Conservation (phyloP, 2,329 filamentous ascomycete species). For the Hypoxylon sp. region DNA sequence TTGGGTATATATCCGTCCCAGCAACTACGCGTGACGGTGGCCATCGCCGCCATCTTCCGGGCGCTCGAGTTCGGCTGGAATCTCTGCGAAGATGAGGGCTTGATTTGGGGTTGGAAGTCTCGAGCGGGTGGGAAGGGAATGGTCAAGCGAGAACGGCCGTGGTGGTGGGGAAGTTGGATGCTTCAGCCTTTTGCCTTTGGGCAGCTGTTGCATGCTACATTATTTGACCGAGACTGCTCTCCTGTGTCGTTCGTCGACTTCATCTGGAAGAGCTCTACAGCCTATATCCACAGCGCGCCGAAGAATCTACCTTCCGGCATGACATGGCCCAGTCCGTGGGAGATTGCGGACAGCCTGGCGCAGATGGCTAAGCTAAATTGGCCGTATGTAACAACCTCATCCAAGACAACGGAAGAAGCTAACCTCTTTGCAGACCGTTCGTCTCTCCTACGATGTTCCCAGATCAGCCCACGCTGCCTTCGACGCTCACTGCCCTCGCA, state of each 20-base stretch:
- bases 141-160: constrained; percentile 71
- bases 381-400: constrained; percentile 67
- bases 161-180: constrained; percentile 88
- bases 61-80: constrained; percentile 90
- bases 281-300: constrained; percentile 80
- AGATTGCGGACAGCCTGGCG: constrained; percentile 82
- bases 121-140: constrained; percentile 52
- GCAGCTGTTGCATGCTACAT: constrained; percentile 77
- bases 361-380: constrained; percentile 83
- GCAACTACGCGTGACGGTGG: constrained; percentile 74
- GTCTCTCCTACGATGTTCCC: constrained; percentile 89
- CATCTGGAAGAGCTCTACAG: constrained; percentile 75
- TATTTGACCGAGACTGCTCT: constrained; percentile 78
- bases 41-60: constrained; percentile 82
- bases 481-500: constrained; percentile 71
- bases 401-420: constrained; percentile 4
- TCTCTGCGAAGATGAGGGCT: constrained; percentile 76
- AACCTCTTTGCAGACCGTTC: constrained; percentile 65
- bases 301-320: constrained; percentile 69
- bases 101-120: constrained; percentile 65
- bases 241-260: constrained; percentile 53
- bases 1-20: constrained; percentile 75
- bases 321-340: constrained; percentile 76
- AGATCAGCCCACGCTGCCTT: constrained; percentile 69
- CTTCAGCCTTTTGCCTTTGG: constrained; percentile 78